phyloP scores from a whole-genome alignment of 305 asterid genomes.

The Stenogyne calaminthoides region DNA sequence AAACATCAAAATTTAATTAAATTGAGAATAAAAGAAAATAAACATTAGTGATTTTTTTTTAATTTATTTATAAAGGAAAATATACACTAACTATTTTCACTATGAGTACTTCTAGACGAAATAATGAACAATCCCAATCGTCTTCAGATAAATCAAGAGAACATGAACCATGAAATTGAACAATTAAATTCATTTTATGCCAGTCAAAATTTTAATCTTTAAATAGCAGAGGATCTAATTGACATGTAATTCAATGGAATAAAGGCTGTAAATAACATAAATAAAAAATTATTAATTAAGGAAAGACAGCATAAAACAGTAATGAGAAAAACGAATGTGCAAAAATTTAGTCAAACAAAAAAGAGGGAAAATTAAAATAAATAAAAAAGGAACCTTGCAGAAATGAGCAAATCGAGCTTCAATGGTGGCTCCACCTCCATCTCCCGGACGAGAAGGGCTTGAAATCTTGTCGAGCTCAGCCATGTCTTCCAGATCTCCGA shows the following conservation, averaged over 20 bases:
- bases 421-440: conserved; percentile 41
- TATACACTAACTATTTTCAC: conserved; percentile 2
- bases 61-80: neutral
- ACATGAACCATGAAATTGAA: neutral
- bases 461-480: conserved; percentile 44
- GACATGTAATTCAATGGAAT: conserved; percentile 8
- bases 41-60: neutral
- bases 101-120: neutral
- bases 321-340: neutral
- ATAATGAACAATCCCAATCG: neutral
- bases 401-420: conserved; percentile 68
- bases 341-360: neutral
- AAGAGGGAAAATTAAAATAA: neutral
- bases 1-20: conserved; percentile 2
- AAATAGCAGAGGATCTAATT: neutral
- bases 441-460: conserved; percentile 40
- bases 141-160: neutral
- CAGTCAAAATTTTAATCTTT: conserved; percentile 19
- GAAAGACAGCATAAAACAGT: conserved; percentile 1
- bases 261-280: neutral
- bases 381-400: conserved; percentile 67
- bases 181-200: conserved; percentile 6
- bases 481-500: conserved; percentile 55
- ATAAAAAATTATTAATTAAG: neutral
- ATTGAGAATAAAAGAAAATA: neutral